A percentile compares a stretch with the other conserved stretches of the same genome.
phyloP scores from a whole-genome alignment of 192 early-diverging fungal species.

The Dimargaris cristalligena region DNA sequence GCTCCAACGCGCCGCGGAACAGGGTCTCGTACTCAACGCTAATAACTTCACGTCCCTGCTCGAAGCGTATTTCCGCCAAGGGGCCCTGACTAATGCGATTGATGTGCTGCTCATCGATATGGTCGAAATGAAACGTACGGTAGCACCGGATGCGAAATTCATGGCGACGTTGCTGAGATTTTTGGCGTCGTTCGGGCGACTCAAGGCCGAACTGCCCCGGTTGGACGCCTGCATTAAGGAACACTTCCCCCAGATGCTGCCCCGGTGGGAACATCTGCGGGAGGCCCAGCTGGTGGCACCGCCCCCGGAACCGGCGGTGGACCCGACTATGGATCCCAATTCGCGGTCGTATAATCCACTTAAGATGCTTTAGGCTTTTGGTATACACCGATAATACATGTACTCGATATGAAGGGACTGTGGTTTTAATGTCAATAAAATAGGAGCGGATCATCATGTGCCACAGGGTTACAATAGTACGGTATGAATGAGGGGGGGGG shows the following conservation, averaged over 20 bases:
- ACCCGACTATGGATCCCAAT: no score
- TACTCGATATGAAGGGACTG: no score
- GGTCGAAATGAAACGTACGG: not conserved
- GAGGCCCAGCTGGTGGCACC: no score
- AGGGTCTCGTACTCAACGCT: not conserved
- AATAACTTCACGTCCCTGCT: slow-evolving; percentile 1
- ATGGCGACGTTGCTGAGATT: not conserved
- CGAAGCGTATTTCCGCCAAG: slow-evolving; percentile 2
- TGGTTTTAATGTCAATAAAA: no score
- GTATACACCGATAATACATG: no score
- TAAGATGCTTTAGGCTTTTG: no score
- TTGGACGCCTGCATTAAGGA: not conserved
- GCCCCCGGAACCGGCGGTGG: no score
- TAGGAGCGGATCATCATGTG: no score
- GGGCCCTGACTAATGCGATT: not conserved
- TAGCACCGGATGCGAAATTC: slow-evolving; percentile 6
- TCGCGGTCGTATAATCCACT: no score
- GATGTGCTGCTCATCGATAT: not conserved
- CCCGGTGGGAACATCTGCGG: not conserved
- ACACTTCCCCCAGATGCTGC: not conserved
- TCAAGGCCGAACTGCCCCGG: not conserved
- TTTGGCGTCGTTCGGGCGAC: not conserved
- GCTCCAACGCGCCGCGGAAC: not conserved
- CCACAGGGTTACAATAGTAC: no score
- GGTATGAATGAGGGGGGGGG: no score